Base-by-base conservation (phyloP, 192 early-diverging fungal species). In the Kappamyces sp. region DNA sequence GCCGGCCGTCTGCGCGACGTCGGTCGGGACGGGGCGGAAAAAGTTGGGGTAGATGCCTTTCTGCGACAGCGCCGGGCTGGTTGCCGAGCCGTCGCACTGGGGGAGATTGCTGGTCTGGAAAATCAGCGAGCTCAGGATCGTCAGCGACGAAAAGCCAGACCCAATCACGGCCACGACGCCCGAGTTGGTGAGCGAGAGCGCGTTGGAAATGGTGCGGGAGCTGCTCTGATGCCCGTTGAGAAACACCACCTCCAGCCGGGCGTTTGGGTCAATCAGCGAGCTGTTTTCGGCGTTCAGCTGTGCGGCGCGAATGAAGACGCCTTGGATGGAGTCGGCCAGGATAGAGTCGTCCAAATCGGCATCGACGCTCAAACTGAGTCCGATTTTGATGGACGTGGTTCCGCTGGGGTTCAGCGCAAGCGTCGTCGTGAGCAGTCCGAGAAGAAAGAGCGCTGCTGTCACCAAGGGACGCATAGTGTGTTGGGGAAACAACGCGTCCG, bases 281-380 rank as follows among this genome's bases (percentile, higher is more conserved):
- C 41, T 3, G 33, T 57, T 57, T 40, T 57, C 5, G 12, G 12
- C 37, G 46, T 57, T 57, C 4, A 57, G 5, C 33, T 57, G 54
- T 23, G 42, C 38, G 38, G 46, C 46, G 23, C 54, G 34, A 9
- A 40, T 5, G 33, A 40, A 57, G 3, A n/a, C 7, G 5, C 41
- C 34, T 40, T 57, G 37, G 3, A 53, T 53, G 3, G 31, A 5
- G 15, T 53, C 51, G 4, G 49, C 32, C 49, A 34, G 36, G 4
- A 50, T 12, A n/a, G 12, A 50, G 49, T 50, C 32, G 36, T 3
- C 36, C 36, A 50, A 34, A 13, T 13, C 13, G 44, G 12, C 44
- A 46, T 46, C 44, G 44, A 23, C 23, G 23, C 23, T 23, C 23
- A 23, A 23, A 23, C 23, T 23, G 23, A 23, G 23, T 23, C 23